phyloP scores from a whole-genome alignment of 352 stramenopile species.

The Globisporangium cystogenes region DNA sequence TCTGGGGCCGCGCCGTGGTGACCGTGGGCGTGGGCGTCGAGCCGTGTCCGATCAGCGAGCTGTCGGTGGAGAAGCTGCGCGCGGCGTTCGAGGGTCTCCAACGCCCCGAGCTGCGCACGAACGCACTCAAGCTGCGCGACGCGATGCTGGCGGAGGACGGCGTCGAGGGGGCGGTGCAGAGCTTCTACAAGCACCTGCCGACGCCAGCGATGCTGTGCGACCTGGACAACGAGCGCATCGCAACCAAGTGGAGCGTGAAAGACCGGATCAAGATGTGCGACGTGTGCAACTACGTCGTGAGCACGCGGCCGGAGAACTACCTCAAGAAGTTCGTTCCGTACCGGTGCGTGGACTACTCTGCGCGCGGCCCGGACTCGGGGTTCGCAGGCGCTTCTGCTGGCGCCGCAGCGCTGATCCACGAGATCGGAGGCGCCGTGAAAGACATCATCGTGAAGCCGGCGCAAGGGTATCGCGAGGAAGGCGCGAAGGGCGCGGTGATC shows the following conservation, averaged over 20 bases:
- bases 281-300: conserved; percentile 45
- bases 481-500: conserved; percentile 39
- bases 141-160: conserved; percentile 79
- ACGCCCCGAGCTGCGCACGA: conserved; percentile 35
- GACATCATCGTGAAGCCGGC: conserved; percentile 41
- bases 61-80: no score
- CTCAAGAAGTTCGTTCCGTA: neutral
- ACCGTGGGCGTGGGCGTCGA: conserved; percentile 81
- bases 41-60: conserved; percentile 81
- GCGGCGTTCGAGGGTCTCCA: conserved; percentile 65
- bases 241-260: conserved; percentile 49
- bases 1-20: conserved; percentile 89
- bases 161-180: conserved; percentile 63
- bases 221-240: conserved; percentile 27
- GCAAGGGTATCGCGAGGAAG: conserved; percentile 39
- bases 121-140: conserved; percentile 29
- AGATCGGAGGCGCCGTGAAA: conserved; percentile 40
- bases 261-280: conserved; percentile 47
- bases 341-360: conserved; percentile 42
- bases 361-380: conserved; percentile 46
- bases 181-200: conserved; percentile 83
- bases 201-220: conserved; percentile 85
- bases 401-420: conserved; percentile 40
- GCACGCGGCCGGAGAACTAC: conserved; percentile 28
- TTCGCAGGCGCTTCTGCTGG: conserved; percentile 37